Evolutionary conservation across 495 filamentous ascomycete species (phyloP).

Genomic region (Neurospora discreta): DNA sequence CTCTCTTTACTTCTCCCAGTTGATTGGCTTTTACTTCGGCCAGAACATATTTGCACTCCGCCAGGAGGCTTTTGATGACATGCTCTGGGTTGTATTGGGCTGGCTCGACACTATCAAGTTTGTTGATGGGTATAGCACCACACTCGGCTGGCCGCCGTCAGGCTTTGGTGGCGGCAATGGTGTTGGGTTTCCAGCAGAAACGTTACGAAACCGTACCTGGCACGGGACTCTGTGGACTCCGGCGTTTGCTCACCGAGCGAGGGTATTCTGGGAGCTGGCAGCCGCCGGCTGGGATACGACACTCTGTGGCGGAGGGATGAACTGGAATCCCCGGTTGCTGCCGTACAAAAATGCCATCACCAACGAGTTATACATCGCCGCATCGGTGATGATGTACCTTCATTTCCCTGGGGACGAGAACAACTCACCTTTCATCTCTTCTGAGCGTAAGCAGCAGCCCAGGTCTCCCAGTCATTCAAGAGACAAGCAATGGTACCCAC

Average conservation of each 20-base stretch:
- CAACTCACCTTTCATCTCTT: constrained; percentile 48
- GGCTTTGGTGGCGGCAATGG: not conserved
- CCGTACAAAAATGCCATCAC: constrained; percentile 98
- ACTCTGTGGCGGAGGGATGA: constrained; percentile 83
- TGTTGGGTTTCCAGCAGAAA: not conserved
- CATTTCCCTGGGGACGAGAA: constrained; percentile 75
- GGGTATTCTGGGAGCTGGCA: constrained; percentile 83
- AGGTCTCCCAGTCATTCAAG: not conserved
- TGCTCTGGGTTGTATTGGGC: constrained; percentile 90
- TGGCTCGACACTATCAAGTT: constrained; percentile 83
- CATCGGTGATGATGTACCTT: constrained; percentile 81
- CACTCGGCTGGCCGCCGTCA: constrained; percentile 7
- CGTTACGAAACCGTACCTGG: constrained; percentile 38
- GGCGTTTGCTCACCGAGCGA: constrained; percentile 73
- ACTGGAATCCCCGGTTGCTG: constrained; percentile 71
- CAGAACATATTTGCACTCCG: constrained; percentile 69
- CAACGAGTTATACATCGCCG: constrained; percentile 81
- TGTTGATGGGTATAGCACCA: constrained; percentile 46
- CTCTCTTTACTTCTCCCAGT: constrained; percentile 71
- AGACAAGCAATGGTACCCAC: constrained; percentile 23
- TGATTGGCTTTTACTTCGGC: constrained; percentile 70
- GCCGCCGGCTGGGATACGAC: constrained; percentile 68
- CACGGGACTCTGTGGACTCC: constrained; percentile 66
- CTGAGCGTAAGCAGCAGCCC: not conserved
- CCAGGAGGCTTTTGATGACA: constrained; percentile 84